Percentiles rank a stretch among this genome's conserved stretches.
These are phyloP conservation scores for Dichotomopilus funicola DNA, from an alignment of 2,329 filamentous ascomycete species.

Conservation along the genomic window DNA sequence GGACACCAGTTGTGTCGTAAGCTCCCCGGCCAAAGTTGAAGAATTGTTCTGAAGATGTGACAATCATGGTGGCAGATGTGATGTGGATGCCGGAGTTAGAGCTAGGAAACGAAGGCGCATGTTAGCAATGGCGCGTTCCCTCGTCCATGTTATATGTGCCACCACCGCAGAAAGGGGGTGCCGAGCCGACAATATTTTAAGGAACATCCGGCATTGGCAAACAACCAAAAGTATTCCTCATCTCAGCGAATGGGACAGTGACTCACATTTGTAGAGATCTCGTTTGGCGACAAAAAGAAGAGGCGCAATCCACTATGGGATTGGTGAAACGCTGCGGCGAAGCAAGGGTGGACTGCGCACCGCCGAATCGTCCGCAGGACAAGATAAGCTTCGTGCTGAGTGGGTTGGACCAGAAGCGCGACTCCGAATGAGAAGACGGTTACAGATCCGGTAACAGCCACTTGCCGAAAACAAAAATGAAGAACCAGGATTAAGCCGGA, in stretches of 20 bases:
- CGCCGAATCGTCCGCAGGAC: constrained; percentile 23
- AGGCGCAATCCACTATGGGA: constrained; percentile 22
- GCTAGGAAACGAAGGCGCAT: constrained; percentile 10
- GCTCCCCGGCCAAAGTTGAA: constrained; percentile 33
- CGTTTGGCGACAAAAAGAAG: constrained; percentile 13
- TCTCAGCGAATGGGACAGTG: constrained; percentile 18
- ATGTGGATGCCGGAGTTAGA: constrained; percentile 6
- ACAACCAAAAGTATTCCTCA: constrained; percentile 12
- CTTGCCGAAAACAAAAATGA: neutral
- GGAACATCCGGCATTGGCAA: constrained; percentile 9
- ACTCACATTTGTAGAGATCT: constrained; percentile 25
- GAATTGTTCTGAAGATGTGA: constrained; percentile 26
- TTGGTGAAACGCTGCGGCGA: constrained; percentile 23
- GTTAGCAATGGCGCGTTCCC: constrained; percentile 21
- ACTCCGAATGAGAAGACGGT: constrained; percentile 22
- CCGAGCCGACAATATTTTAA: constrained; percentile 2
- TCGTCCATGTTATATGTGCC: constrained; percentile 15
- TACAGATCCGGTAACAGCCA: constrained; percentile 18
- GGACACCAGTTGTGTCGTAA: constrained; percentile 34
- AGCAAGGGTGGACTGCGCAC: constrained; percentile 22
- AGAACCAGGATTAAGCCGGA: too few relatives aligned
- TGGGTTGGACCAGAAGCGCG: constrained; percentile 22
- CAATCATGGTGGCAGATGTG: constrained; percentile 28
- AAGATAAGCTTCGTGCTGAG: constrained; percentile 20
- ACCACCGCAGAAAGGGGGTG: neutral